These are phyloP conservation scores for Hypoxylon fragiforme DNA, from an alignment of 495 filamentous ascomycete genomes.

Conservation along the genomic window DNA sequence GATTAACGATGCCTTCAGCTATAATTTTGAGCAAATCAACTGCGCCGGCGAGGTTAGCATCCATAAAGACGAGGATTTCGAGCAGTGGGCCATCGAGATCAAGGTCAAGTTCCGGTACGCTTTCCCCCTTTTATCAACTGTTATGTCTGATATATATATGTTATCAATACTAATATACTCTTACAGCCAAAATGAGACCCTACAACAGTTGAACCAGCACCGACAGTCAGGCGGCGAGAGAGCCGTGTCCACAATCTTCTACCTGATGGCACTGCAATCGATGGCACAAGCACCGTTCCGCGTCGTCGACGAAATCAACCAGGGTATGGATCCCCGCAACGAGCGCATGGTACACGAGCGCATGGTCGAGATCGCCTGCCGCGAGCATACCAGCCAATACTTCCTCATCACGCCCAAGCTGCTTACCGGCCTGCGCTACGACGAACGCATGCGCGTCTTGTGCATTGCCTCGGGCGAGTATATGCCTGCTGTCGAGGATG, in stretches of 20 bases:
- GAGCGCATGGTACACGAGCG: constrained; percentile 96
- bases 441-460: constrained; percentile 85
- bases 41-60: constrained; percentile 92
- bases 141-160: not conserved
- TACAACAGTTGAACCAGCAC: constrained; percentile 84
- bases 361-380: constrained; percentile 92
- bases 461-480: constrained; percentile 93
- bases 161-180: not conserved
- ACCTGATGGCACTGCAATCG: constrained; percentile 96
- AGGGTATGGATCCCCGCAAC: constrained; percentile 98
- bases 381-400: constrained; percentile 70
- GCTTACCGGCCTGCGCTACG: constrained; percentile 80
- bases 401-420: constrained; percentile 99
- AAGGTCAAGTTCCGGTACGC: constrained; percentile 87
- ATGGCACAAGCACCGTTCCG: constrained; percentile 97
- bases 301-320: constrained; percentile 98
- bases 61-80: constrained; percentile 83
- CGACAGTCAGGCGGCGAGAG: constrained; percentile 96
- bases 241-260: constrained; percentile 97
- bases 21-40: constrained; percentile 90
- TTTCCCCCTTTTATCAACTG: not conserved
- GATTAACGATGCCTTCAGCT: constrained; percentile 86
- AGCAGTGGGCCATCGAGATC: constrained; percentile 91
- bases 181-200: constrained; percentile 72
- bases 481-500: constrained; percentile 63